A percentile compares a stretch with the other conserved stretches of the same genome.
Conservation (phyloP, 2,329 filamentous ascomycete genomes). For the Apiospora marii region DNA sequence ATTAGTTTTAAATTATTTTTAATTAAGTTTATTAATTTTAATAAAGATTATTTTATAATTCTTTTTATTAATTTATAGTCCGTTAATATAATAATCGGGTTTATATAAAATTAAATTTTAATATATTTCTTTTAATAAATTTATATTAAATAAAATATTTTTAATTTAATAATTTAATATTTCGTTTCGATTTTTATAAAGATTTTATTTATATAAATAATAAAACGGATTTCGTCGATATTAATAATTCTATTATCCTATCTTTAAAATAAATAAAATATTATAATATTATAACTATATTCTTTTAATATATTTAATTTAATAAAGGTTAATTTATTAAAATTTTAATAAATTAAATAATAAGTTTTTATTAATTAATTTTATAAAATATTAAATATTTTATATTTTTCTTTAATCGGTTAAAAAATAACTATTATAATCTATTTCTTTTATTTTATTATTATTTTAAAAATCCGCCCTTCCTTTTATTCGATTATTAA, state of each 20-base stretch:
- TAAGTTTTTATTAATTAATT: too few species aligned
- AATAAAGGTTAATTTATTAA: too few species aligned
- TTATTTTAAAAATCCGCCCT: too few species aligned
- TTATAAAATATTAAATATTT: too few species aligned
- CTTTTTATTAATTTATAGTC: neutral
- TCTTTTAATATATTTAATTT: too few species aligned
- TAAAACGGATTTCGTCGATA: neutral
- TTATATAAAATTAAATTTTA: neutral
- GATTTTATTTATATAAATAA: neutral
- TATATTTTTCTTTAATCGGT: too few species aligned
- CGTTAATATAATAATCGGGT: neutral
- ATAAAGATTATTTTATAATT: neutral
- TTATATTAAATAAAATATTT: neutral
- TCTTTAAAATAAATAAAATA: too few species aligned
- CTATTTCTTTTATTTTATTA: too few species aligned
- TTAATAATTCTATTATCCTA: neutral
- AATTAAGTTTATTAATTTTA: neutral
- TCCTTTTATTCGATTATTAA: too few species aligned
- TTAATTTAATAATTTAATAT: neutral
- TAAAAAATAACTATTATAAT: too few species aligned
- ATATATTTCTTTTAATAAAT: neutral
- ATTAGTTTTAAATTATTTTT: neutral
- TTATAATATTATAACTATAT: too few species aligned
- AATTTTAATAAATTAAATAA: too few species aligned
- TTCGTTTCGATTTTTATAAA: neutral